phyloP scores from a whole-genome alignment of 805 yeast species.

The Saccharomycopsis lassenensis region DNA sequence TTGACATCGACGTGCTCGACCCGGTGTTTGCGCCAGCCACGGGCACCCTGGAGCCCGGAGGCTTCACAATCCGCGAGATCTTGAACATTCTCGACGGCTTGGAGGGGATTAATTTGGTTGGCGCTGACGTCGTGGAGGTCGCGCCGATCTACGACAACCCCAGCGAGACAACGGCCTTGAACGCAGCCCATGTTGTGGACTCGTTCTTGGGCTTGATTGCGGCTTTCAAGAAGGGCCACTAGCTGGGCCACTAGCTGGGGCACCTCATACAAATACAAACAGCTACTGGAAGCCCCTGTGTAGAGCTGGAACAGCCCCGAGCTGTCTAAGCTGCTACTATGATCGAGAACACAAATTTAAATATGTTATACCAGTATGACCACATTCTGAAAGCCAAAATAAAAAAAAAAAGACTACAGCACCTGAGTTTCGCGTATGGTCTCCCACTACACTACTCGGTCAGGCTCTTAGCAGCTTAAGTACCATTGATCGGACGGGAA shows the following conservation, averaged over 20 bases:
- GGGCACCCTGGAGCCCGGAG: conserved; percentile 44
- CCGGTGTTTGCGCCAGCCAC: conserved; percentile 44
- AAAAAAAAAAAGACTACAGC: conserved; percentile 35
- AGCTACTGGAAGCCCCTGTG: too few relatives aligned
- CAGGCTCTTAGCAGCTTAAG: conserved; percentile 49
- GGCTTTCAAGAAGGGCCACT: conserved; percentile 3
- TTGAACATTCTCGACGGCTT: conserved; percentile 33
- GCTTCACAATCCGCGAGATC: conserved; percentile 39
- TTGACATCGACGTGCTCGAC: conserved; percentile 42
- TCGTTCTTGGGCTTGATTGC: conserved; percentile 36
- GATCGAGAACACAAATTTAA: too few relatives aligned
- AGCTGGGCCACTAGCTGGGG: too few relatives aligned
- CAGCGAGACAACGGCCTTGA: conserved; percentile 50
- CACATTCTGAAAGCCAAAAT: too few relatives aligned
- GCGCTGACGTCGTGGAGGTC: conserved; percentile 44
- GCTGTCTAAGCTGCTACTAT: too few relatives aligned
- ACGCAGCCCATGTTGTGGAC: conserved; percentile 55
- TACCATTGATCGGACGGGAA: conserved; percentile 54
- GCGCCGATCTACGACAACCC: conserved; percentile 53
- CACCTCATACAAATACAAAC: too few relatives aligned
- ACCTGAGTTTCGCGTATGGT: conserved; percentile 48
- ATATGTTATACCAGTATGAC: too few relatives aligned
- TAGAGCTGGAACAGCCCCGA: too few relatives aligned
- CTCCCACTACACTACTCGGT: conserved; percentile 49
- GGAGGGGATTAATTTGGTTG: conserved; percentile 35